phyloP scores from a whole-genome alignment of 2,329 filamentous ascomycete genomes.

The Decorospora gaudefroyi region DNA sequence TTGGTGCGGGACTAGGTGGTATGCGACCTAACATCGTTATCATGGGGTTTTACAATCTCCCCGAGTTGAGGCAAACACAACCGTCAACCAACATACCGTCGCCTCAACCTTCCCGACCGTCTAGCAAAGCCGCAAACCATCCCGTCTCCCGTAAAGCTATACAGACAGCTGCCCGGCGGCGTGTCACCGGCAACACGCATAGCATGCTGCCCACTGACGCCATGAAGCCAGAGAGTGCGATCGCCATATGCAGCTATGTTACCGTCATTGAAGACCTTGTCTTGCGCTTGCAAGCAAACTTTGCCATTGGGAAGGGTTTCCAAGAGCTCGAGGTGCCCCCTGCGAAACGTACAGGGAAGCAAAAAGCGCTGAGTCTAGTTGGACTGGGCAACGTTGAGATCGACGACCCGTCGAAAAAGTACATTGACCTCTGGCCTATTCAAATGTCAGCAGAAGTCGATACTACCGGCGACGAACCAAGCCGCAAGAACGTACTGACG shows the following conservation, averaged over 20 bases:
- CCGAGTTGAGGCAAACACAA: constrained; percentile 69
- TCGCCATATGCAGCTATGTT: constrained; percentile 74
- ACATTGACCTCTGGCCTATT: constrained; percentile 88
- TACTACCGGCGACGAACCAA: constrained; percentile 52
- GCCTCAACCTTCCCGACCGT: constrained; percentile 44
- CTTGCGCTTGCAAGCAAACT: constrained; percentile 77
- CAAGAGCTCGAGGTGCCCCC: constrained; percentile 72
- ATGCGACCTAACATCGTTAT: constrained; percentile 90
- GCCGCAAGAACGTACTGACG: constrained; percentile 68
- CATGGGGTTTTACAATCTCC: constrained; percentile 77
- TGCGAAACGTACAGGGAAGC: constrained; percentile 37
- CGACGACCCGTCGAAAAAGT: constrained; percentile 69
- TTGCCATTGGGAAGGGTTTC: constrained; percentile 82
- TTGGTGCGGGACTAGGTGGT: constrained; percentile 80
- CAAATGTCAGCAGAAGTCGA: constrained; percentile 88
- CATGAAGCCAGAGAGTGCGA: constrained; percentile 69
- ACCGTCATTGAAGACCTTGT: constrained; percentile 83
- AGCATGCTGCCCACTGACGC: constrained; percentile 69
- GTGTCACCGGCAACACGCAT: constrained; percentile 56
- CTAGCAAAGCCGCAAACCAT: constrained; percentile 34
- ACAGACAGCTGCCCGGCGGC: constrained; percentile 49
- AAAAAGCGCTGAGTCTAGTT: constrained; percentile 33
- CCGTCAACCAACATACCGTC: constrained; percentile 63
- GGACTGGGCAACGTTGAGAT: constrained; percentile 46
- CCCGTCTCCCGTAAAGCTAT: constrained; percentile 43